Evolutionary conservation across 305 asterid genomes (phyloP), one percentile per base, ranked within the genome.

Genomic region (Fraxinus baroniana): DNA sequence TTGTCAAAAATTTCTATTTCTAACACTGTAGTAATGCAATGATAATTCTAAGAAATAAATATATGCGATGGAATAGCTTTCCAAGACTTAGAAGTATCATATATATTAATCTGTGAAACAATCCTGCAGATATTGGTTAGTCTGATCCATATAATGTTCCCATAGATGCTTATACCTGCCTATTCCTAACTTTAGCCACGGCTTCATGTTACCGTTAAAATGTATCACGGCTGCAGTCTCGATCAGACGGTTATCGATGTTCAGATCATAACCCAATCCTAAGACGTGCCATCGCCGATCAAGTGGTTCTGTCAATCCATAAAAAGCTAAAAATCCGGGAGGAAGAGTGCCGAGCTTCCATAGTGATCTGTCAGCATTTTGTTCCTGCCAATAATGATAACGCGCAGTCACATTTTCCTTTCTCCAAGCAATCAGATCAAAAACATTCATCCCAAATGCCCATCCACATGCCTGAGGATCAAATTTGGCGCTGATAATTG

Each of bases 391-490:
- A 77, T 81, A 89, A 76, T 88, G 90, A 74, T 88, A 90, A 22
- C 80, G 83, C 5, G 52, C 84, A 0, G 93, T 90, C 83, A 89
- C 89, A 57, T 89, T 88, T 39, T 76, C 87, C 74, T 84, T 83
- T 70, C 89, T 88, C 93, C 93, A 90, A n/a, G 91, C 86, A 44
- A 88, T 85, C 81, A 90, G 81, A 80, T 90, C 91, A 57, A 90
- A 90, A 28, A 90, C 82, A 72, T 90, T 90, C 91, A 90, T 83
- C 15, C 93, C 93, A 52, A 90, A 90, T 2, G 93, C 93, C 93
- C 93, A 90, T 24, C 89, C 93, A 80, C 93, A 90, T 1, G 93
- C 89, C 75, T 88, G 91, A 8, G 93, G 93, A 81, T 90, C 91
- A 30, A 88, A 84, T 73, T 87, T 90, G 24, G 87, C 75, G 85